A percentile compares a stretch with the other conserved stretches of the same genome.
Evolutionary conservation across 306 rosid genomes (phyloP).

Genomic region (Casuarina cunninghamiana): DNA sequence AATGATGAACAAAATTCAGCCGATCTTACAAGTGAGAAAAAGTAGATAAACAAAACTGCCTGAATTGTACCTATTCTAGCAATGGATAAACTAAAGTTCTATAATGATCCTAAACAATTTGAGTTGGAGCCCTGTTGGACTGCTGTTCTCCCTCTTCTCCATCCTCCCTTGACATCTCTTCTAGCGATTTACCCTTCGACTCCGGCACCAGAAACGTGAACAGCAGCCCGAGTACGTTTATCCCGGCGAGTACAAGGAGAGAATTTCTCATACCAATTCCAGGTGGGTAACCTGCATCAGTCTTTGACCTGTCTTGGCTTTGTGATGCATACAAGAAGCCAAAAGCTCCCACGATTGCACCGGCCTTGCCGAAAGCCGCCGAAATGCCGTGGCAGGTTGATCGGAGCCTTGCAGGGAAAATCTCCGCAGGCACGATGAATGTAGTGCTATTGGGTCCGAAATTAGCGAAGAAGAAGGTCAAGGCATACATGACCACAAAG

Average conservation of each 20-base stretch:
- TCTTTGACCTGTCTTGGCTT: conserved; percentile 32
- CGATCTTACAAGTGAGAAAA: not conserved
- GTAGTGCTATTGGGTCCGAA: conserved; percentile 78
- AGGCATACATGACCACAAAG: conserved; percentile 51
- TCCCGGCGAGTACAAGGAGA: conserved; percentile 35
- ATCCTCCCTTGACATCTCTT: conserved; percentile 60
- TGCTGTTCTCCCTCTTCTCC: conserved; percentile 22
- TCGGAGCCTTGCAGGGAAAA: conserved; percentile 58
- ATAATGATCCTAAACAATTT: not conserved
- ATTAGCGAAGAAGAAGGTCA: conserved; percentile 74
- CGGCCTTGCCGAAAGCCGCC: conserved; percentile 58
- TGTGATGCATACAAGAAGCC: conserved; percentile 52
- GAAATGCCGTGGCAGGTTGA: conserved; percentile 73
- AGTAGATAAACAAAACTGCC: not conserved
- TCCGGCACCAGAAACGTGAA: conserved; percentile 65
- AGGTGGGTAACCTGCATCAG: conserved; percentile 43
- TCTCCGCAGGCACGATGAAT: conserved; percentile 63
- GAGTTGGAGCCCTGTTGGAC: not conserved
- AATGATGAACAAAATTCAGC: too few species aligned
- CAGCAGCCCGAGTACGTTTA: conserved; percentile 51
- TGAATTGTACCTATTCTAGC: too few species aligned
- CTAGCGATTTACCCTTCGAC: conserved; percentile 52
- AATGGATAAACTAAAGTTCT: not conserved
- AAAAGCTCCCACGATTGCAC: conserved; percentile 68
- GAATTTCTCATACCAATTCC: conserved; percentile 53